These are phyloP conservation scores for Trichosphaerium sp. DNA, from an alignment of 78 protist genomes.

Conservation along the genomic window DNA sequence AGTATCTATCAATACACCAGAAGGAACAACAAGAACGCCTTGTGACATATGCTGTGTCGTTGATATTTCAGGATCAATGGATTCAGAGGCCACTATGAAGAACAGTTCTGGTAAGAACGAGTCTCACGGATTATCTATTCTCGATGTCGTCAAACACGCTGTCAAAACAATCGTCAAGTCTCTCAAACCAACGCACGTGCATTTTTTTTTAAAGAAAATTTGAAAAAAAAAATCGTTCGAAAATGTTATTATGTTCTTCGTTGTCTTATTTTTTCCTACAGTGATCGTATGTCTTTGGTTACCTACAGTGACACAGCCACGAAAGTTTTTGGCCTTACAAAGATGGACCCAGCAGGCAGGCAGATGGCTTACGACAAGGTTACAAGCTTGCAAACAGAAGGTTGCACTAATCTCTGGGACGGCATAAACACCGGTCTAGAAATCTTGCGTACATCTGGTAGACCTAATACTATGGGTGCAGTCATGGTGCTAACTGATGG, in stretches of 20 bases:
- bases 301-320: constrained; percentile 11
- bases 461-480: background rate
- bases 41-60: constrained; percentile 20
- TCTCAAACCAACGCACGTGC: too few relatives aligned
- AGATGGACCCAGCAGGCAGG: constrained; percentile 3
- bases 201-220: too few relatives aligned
- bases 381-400: constrained; percentile 9
- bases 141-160: constrained; percentile 62
- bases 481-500: constrained; percentile 57
- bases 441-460: background rate
- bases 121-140: constrained; percentile 22
- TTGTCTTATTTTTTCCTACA: too few relatives aligned
- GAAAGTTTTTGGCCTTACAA: background rate
- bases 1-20: background rate
- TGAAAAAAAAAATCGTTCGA: too few relatives aligned
- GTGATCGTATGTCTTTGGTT: constrained; percentile 42
- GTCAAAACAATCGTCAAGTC: constrained; percentile 19
- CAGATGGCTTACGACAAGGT: background rate
- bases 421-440: constrained; percentile 33
- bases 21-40: constrained; percentile 15
- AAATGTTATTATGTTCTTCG: too few relatives aligned
- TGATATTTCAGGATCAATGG: constrained; percentile 49
- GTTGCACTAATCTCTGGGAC: constrained; percentile 57
- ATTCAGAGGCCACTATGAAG: constrained; percentile 1
- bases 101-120: constrained; percentile 13